These are phyloP conservation scores for Penicillium antarcticum DNA, from an alignment of 495 filamentous ascomycete species.

Conservation along the genomic window DNA sequence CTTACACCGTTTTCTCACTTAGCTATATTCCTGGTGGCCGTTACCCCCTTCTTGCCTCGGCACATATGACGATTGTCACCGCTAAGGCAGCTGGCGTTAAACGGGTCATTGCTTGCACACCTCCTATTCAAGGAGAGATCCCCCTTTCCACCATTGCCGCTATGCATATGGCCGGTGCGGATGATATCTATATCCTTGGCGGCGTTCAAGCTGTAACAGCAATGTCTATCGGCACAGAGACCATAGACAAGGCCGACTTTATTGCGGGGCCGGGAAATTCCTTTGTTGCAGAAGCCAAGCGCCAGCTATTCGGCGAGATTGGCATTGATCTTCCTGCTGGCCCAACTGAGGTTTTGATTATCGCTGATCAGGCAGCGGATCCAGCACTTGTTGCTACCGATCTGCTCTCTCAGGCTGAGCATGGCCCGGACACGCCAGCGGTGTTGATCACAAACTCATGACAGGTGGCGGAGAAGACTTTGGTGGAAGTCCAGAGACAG, in stretches of 20 bases:
- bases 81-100: constrained; percentile 50
- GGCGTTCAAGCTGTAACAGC: constrained; percentile 62
- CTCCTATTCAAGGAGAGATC: constrained; percentile 49
- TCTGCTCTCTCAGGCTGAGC: constrained; percentile 50
- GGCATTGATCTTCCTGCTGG: constrained; percentile 54
- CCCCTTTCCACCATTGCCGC: constrained; percentile 50
- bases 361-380: constrained; percentile 48
- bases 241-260: constrained; percentile 50
- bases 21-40: constrained; percentile 52
- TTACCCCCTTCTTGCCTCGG: constrained; percentile 53
- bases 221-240: constrained; percentile 81
- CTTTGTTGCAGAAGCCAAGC: constrained; percentile 48
- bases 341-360: constrained; percentile 54
- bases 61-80: constrained; percentile 57
- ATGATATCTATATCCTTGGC: constrained; percentile 51
- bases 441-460: constrained; percentile 44
- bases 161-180: constrained; percentile 52
- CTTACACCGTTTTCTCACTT: neutral
- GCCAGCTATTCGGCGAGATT: neutral
- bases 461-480: constrained; percentile 27
- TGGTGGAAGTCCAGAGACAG: constrained; percentile 35
- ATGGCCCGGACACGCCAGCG: constrained; percentile 50
- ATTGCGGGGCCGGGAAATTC: constrained; percentile 54
- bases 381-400: constrained; percentile 51
- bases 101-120: constrained; percentile 49